Evolutionary conservation across 129 eudicot species (phyloP).

Genomic region (Centrapalus pauciflorus): DNA sequence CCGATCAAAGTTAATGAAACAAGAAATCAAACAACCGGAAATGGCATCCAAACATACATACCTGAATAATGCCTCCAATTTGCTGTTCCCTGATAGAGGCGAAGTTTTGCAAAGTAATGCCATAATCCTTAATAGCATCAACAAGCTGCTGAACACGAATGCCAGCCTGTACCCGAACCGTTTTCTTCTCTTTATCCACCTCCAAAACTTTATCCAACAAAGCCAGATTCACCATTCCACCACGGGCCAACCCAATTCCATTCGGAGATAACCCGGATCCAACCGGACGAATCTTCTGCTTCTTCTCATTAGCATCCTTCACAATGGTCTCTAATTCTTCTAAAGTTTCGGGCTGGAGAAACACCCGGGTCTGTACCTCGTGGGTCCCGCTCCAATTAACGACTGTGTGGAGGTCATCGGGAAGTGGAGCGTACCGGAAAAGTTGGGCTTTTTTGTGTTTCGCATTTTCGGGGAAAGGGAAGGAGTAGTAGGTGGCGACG

Average conservation of each 20-base stretch:
- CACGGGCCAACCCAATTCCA: slow-evolving; percentile 88
- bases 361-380: slow-evolving; percentile 75
- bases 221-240: slow-evolving; percentile 90
- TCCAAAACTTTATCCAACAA: slow-evolving; percentile 86
- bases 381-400: slow-evolving; percentile 98
- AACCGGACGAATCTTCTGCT: slow-evolving; percentile 76
- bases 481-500: slow-evolving; percentile 89
- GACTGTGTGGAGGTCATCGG: slow-evolving; percentile 84
- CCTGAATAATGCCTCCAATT: slow-evolving; percentile 96
- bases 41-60: slow-evolving; percentile 23
- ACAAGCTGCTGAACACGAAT: slow-evolving; percentile 83
- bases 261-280: slow-evolving; percentile 91
- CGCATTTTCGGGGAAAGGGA: slow-evolving; percentile 84
- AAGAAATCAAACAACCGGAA: background rate
- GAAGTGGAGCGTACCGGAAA: slow-evolving; percentile 90
- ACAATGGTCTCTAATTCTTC: slow-evolving; percentile 47
- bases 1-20: background rate
- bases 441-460: slow-evolving; percentile 92
- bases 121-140: slow-evolving; percentile 77
- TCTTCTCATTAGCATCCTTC: slow-evolving; percentile 45
- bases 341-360: slow-evolving; percentile 58
- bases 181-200: slow-evolving; percentile 77
- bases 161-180: slow-evolving; percentile 87
- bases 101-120: slow-evolving; percentile 86
- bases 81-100: slow-evolving; percentile 97